These are phyloP conservation scores for Nicotiana tabacum DNA, from an alignment of 257 asterid species.

Conservation along the genomic window DNA sequence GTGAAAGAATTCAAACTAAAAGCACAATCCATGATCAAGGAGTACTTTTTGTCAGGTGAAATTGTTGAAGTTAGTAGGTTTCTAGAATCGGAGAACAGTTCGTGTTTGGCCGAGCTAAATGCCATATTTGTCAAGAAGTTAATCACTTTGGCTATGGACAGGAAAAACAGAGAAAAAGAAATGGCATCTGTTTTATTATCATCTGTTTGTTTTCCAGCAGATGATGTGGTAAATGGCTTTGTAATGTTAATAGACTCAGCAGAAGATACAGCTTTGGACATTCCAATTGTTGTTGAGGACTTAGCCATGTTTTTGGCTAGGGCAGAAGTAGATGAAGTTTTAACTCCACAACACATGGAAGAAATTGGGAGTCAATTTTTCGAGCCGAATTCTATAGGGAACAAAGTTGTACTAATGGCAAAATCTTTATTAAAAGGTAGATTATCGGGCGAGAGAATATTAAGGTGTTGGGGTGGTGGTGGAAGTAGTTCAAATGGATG, in stretches of 20 bases:
- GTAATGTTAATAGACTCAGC: conserved; percentile 72
- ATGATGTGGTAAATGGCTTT: conserved; percentile 73
- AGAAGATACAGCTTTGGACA: conserved; percentile 82
- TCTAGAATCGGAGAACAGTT: conserved; percentile 55
- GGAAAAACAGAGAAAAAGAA: conserved; percentile 85
- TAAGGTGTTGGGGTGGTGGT: conserved; percentile 91
- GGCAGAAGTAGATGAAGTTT: conserved; percentile 80
- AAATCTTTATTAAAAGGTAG: conserved; percentile 66
- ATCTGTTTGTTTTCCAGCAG: conserved; percentile 75
- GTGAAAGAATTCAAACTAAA: conserved; percentile 63
- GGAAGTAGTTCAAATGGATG: conserved; percentile 61
- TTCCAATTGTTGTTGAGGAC: conserved; percentile 74
- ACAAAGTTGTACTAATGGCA: conserved; percentile 58
- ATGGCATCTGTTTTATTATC: conserved; percentile 88
- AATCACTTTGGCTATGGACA: conserved; percentile 84
- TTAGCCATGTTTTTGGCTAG: conserved; percentile 79
- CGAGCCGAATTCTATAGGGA: conserved; percentile 50
- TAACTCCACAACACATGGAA: conserved; percentile 78
- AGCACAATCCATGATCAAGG: conserved; percentile 58
- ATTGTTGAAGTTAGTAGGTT: conserved; percentile 68
- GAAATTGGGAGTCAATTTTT: conserved; percentile 63
- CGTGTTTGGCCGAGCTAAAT: conserved; percentile 46
- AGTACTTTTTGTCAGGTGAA: conserved; percentile 81
- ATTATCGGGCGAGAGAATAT: conserved; percentile 78
- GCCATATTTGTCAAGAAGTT: conserved; percentile 73